phyloP scores from a whole-genome alignment of 257 asterid genomes.

The Rubia yunnanensis region DNA sequence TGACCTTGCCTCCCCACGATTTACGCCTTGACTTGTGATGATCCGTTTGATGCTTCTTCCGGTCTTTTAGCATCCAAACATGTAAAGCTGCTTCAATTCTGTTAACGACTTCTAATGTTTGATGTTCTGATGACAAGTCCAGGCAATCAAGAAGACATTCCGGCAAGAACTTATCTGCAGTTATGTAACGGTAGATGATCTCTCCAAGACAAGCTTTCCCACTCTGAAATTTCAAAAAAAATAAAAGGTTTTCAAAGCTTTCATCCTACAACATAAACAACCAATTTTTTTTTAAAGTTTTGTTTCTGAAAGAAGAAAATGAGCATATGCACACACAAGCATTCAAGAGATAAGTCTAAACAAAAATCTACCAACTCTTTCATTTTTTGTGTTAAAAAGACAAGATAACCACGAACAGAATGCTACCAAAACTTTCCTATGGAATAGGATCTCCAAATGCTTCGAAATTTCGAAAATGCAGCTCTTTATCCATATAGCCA shows the following conservation, averaged over 20 bases:
- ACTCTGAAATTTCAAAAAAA: conserved; percentile 34
- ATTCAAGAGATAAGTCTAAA: not conserved
- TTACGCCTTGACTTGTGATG: conserved; percentile 46
- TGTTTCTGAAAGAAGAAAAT: too few species aligned
- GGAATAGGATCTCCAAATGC: not conserved
- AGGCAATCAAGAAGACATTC: conserved; percentile 82
- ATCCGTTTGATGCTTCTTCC: conserved; percentile 40
- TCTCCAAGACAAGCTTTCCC: conserved; percentile 88
- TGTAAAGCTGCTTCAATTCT: conserved; percentile 88
- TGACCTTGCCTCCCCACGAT: conserved; percentile 86
- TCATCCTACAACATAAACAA: too few species aligned
- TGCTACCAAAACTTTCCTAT: not conserved
- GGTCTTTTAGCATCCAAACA: conserved; percentile 71
- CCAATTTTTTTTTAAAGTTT: too few species aligned
- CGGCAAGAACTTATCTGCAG: conserved; percentile 84
- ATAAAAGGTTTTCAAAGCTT: too few species aligned
- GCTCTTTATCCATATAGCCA: not conserved
- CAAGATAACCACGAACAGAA: not conserved
- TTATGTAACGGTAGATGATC: conserved; percentile 66
- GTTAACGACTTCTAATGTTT: conserved; percentile 69
- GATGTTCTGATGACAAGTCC: conserved; percentile 88
- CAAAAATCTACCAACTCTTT: not conserved
- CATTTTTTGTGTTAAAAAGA: not conserved
- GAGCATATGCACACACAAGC: not conserved
- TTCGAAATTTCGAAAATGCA: not conserved